Evolutionary conservation across 2,329 filamentous ascomycete genomes (phyloP).

Genomic region (Mollisia scopiformis): DNA sequence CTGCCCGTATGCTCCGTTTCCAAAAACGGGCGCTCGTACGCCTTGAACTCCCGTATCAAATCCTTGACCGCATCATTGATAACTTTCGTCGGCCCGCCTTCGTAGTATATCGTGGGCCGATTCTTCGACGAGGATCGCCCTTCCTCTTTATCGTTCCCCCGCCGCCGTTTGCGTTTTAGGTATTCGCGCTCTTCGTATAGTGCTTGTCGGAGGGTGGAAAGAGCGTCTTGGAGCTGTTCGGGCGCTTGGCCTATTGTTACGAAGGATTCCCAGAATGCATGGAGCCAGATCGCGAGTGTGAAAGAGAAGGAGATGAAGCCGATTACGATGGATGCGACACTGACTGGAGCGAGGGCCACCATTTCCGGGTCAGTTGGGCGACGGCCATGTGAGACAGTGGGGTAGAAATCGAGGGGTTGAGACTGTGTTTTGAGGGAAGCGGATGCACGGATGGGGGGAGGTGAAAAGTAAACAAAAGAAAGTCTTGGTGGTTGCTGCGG

Average conservation of each 20-base stretch:
- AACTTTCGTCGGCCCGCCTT: slow-evolving; percentile 24
- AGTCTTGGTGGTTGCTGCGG: background rate
- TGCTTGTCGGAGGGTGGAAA: slow-evolving; percentile 27
- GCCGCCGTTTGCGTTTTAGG: slow-evolving; percentile 22
- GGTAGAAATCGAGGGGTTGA: background rate
- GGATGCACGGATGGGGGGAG: background rate
- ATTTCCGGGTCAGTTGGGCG: background rate
- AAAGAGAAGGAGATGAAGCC: slow-evolving; percentile 29
- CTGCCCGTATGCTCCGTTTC: slow-evolving; percentile 19
- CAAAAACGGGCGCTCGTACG: slow-evolving; percentile 22
- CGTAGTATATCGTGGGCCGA: slow-evolving; percentile 19
- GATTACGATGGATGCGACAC: slow-evolving; percentile 22
- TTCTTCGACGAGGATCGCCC: background rate
- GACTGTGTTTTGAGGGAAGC: background rate
- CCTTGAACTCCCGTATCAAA: slow-evolving; percentile 29
- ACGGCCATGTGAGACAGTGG: slow-evolving; percentile 4
- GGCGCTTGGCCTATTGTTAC: slow-evolving; percentile 22
- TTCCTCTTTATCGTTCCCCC: slow-evolving; percentile 6
- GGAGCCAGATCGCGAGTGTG: slow-evolving; percentile 26
- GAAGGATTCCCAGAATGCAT: slow-evolving; percentile 29
- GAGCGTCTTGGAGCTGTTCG: slow-evolving; percentile 20
- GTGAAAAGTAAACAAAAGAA: background rate
- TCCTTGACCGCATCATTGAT: slow-evolving; percentile 31
- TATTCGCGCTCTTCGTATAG: slow-evolving; percentile 31
- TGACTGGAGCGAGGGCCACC: slow-evolving; percentile 16